A percentile compares a stretch with the other conserved stretches of the same genome.
Evolutionary conservation across 306 rosid species (phyloP).

Genomic region (Chamaecrista fasciculata): DNA sequence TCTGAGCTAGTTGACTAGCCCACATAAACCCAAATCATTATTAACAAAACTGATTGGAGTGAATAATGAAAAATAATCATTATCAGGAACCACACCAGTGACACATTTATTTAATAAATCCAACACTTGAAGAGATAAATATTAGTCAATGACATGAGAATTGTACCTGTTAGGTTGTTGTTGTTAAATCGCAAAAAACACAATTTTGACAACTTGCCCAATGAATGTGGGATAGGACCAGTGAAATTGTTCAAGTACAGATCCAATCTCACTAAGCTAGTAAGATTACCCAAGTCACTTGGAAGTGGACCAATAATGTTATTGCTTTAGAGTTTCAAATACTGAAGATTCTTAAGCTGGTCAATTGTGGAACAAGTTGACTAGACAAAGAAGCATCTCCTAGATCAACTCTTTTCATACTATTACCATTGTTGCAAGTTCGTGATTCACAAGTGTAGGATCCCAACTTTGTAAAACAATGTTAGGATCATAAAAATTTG

Average conservation of each 20-base stretch:
- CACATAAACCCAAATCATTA: conserved; percentile 85
- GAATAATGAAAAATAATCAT: conserved; percentile 93
- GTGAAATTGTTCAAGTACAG: conserved; percentile 77
- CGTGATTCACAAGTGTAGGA: conserved; percentile 98
- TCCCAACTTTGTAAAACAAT: conserved; percentile 99
- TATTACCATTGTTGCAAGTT: conserved; percentile 95
- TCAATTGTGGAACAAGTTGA: conserved; percentile 95
- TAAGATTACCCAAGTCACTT: conserved; percentile 93
- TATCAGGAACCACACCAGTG: conserved; percentile 92
- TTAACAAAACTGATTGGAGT: conserved; percentile 99
- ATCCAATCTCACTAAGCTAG: conserved; percentile 99
- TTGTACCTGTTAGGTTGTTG: conserved; percentile 89
- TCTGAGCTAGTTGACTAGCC: conserved; percentile 99
- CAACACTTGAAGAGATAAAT: conserved; percentile 91
- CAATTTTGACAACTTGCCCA: conserved; percentile 93
- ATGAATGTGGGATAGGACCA: conserved; percentile 87
- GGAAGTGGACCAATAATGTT: conserved; percentile 90
- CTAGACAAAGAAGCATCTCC: conserved; percentile 98
- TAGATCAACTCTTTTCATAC: conserved; percentile 94
- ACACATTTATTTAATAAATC: conserved; percentile 90
- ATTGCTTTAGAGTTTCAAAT: conserved; percentile 97
- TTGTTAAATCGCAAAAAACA: conserved; percentile 99
- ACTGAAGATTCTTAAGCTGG: conserved; percentile 92
- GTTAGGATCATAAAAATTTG: conserved; percentile 86
- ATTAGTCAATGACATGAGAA: conserved; percentile 94